Conservation (phyloP, 768 basidiomycete genomes). For the Trametes maxima region DNA sequence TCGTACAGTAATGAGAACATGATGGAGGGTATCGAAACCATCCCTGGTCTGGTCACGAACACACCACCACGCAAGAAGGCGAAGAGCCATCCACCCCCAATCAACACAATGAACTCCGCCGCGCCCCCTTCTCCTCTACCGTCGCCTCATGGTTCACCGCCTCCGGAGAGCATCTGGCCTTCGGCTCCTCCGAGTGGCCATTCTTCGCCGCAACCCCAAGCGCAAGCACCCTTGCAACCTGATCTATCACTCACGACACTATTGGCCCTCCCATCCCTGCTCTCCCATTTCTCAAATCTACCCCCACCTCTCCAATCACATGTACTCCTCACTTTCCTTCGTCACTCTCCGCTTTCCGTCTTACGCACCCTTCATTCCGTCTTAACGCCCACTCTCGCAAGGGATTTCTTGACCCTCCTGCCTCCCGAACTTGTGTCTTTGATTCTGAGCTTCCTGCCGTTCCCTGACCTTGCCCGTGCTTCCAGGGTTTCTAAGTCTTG, state of each 20-base stretch:
- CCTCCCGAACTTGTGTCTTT: constrained; percentile 92
- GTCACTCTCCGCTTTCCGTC: constrained; percentile 89
- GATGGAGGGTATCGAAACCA: constrained; percentile 78
- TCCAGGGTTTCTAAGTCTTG: constrained; percentile 89
- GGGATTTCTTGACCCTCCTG: constrained; percentile 91
- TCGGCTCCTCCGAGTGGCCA: constrained; percentile 80
- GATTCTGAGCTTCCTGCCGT: constrained; percentile 83
- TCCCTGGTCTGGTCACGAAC: constrained; percentile 47
- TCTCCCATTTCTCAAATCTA: constrained; percentile 78
- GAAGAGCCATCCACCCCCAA: constrained; percentile 57
- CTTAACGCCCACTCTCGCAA: constrained; percentile 85
- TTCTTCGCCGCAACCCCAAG: constrained; percentile 61
- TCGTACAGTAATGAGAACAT: constrained; percentile 53
- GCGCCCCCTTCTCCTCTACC: constrained; percentile 85
- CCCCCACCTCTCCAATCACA: constrained; percentile 89
- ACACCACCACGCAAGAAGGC: constrained; percentile 77
- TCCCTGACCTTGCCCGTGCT: constrained; percentile 79
- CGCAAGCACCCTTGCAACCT: constrained; percentile 68
- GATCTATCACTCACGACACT: constrained; percentile 83
- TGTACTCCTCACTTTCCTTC: constrained; percentile 87
- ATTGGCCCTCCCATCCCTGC: constrained; percentile 80
- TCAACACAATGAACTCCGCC: constrained; percentile 68
- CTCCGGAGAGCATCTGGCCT: constrained; percentile 75
- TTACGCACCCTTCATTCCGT: constrained; percentile 88
- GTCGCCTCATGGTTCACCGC: constrained; percentile 83